phyloP scores from a whole-genome alignment of 257 asterid genomes.

The Thymus quinquecostatus region DNA sequence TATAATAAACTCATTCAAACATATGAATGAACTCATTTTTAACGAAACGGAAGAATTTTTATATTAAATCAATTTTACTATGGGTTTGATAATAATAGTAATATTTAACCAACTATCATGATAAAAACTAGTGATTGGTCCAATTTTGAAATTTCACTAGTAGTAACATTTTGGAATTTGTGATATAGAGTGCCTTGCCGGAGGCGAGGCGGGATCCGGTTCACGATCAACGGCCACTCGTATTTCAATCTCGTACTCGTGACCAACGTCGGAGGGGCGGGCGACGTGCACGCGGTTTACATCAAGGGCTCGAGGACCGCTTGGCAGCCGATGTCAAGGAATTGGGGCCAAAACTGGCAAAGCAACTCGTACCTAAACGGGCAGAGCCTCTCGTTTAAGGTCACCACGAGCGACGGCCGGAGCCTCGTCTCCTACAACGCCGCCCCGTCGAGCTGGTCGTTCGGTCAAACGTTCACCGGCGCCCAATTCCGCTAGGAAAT shows the following conservation, averaged over 20 bases:
- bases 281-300: conserved; percentile 75
- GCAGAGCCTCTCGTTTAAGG: conserved; percentile 78
- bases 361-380: conserved; percentile 85
- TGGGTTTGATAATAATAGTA: too few species aligned
- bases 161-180: too few species aligned
- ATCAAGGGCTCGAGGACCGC: conserved; percentile 82
- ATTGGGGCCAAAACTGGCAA: conserved; percentile 99
- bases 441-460: conserved; percentile 73
- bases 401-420: conserved; percentile 80
- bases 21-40: not conserved
- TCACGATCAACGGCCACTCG: conserved; percentile 84
- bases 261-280: conserved; percentile 91
- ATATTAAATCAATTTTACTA: too few species aligned
- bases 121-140: not conserved
- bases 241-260: conserved; percentile 84
- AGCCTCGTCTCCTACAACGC: conserved; percentile 74
- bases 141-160: not conserved
- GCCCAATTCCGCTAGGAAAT: conserved; percentile 57
- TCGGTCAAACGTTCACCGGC: conserved; percentile 83
- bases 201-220: conserved; percentile 87
- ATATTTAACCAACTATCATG: not conserved
- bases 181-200: conserved; percentile 75
- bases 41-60: too few species aligned
- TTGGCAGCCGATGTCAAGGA: conserved; percentile 93
- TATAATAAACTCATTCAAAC: too few species aligned